phyloP scores from a whole-genome alignment of 2,329 filamentous ascomycete species.

The Phialemonium atrogriseum region DNA sequence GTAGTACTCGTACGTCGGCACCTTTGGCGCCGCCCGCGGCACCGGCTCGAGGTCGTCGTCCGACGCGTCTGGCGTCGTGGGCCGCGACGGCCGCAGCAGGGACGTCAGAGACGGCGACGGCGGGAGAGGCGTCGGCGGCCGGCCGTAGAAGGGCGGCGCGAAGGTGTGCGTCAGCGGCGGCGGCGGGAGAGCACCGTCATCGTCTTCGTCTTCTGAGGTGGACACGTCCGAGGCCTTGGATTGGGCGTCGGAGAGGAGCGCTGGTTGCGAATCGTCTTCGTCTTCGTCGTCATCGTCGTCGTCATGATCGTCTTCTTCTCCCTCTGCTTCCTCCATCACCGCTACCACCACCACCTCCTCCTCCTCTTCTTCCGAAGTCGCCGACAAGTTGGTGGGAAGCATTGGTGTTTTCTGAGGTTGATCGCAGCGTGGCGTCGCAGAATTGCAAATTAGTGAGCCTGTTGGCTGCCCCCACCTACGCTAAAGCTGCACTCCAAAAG shows the following conservation, averaged over 20 bases:
- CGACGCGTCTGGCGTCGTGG: constrained; percentile 85
- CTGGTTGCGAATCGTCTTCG: too few relatives aligned
- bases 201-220: constrained; percentile 17
- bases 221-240: constrained; percentile 7
- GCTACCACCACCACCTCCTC: constrained; percentile 9
- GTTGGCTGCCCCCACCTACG: too few relatives aligned
- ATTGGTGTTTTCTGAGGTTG: constrained; percentile 3
- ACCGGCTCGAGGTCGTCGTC: constrained; percentile 76
- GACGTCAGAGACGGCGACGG: constrained; percentile 90
- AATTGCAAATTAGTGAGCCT: too few relatives aligned
- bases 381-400: constrained; percentile 15
- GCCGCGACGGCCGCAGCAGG: constrained; percentile 80
- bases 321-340: constrained; percentile 3
- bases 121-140: constrained; percentile 88
- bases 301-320: constrained; percentile 9
- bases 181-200: constrained; percentile 28
- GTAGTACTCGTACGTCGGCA: constrained; percentile 99
- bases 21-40: constrained; percentile 79
- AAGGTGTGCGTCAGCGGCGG: constrained; percentile 46
- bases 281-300: constrained; percentile 23
- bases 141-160: constrained; percentile 88
- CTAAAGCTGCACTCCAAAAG: too few relatives aligned
- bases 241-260: too few relatives aligned
- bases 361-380: constrained; percentile 19
- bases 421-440: too few relatives aligned